phyloP scores from a whole-genome alignment of 495 filamentous ascomycete species.

The Xylaria sp. region DNA sequence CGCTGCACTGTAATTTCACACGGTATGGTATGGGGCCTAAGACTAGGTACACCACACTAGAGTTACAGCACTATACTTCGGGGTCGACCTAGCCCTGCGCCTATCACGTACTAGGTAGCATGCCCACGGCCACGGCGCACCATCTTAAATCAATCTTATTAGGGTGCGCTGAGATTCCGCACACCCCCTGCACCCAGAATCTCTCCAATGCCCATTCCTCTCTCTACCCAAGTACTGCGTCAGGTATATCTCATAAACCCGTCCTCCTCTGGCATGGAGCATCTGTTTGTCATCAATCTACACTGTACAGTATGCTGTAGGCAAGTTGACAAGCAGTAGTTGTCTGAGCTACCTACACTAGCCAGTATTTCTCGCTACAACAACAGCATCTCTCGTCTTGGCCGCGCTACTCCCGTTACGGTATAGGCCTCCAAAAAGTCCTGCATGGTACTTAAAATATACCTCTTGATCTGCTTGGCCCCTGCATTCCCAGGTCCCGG shows the following conservation, averaged over 20 bases:
- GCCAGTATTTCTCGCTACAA: not conserved
- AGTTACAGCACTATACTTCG: not conserved
- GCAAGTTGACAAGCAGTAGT: not conserved
- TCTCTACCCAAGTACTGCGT: too few relatives aligned
- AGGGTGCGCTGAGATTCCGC: conserved; percentile 23
- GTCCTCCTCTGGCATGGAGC: too few relatives aligned
- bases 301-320: not conserved
- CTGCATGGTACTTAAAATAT: conserved; percentile 30
- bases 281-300: too few relatives aligned
- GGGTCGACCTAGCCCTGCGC: not conserved
- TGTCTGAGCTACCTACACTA: not conserved
- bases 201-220: conserved; percentile 3
- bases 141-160: conserved; percentile 16
- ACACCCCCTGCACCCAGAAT: conserved; percentile 8
- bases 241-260: too few relatives aligned
- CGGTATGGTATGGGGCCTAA: not conserved
- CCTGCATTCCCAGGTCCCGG: conserved; percentile 30
- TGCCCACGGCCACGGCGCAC: not conserved
- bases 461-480: conserved; percentile 25
- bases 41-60: too few relatives aligned
- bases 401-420: not conserved
- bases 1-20: conserved; percentile 9
- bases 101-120: not conserved
- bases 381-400: not conserved
- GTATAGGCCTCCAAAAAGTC: conserved; percentile 22